Base-by-base conservation (phyloP, 2,329 filamentous ascomycete genomes). In the Fusarium abutilonis region DNA sequence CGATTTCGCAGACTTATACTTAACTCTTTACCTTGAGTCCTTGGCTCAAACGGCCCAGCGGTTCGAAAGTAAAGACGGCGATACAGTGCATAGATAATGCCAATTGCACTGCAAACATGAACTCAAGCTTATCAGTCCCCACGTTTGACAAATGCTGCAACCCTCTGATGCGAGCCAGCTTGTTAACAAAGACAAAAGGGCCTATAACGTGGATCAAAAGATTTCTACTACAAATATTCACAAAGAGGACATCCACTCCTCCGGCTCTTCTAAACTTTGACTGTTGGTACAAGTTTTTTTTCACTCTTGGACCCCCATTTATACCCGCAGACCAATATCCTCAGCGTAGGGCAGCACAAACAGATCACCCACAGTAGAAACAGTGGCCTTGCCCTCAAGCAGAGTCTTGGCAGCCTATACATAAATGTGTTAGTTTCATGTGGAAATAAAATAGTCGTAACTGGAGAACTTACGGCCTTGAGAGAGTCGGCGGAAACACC, bases 291-390 rank as follows among this genome's bases (percentile, higher is more conserved):
- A 79, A 73, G 73, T 69, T 75, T 71, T 74, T 71, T 71, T 58
- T 69, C 67, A 69, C 69, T 62, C 63, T 67, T 67, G 62, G 64
- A 69, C 60, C 62, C 57, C 68, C 57, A 66, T 86, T 86, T 96
- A 99, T 86, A 97, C 92, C 77, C 89, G 92, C 75, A 99, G 86
- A 71, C 94, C 96, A 77, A 99, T 84, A 76, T 99, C 95, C 80
- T 93, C 91, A 68, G 93, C 95, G 76, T 89, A 99, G 55, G 95
- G 95, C 75, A 99, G 87, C 72, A 89, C 85, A 78, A 92, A 90
- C 71, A 99, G 85, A 77, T 99, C 95, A 77, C 95, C 95, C 63
- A 98, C 93, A 56, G 92, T 85, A 63, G 92, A 90, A 64, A 97
- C 91, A 50, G 92, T 89, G 47, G 94, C 93, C 85, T 93, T 98